Evolutionary conservation across 441 rosid species (phyloP).

Genomic region (Capsella rubella): DNA sequence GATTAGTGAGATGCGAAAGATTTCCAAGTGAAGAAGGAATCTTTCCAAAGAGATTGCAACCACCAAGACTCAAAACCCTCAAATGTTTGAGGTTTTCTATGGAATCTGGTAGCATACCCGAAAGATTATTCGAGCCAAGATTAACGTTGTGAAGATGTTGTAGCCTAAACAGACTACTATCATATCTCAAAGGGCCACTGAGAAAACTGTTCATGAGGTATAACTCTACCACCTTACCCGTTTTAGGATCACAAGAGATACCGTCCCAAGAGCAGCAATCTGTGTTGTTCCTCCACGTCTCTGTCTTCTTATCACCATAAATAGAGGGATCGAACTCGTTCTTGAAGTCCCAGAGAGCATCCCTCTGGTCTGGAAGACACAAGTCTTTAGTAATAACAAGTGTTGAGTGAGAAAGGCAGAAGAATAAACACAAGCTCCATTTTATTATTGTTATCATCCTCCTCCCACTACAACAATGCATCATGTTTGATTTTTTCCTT

Average conservation of each 20-base stretch:
- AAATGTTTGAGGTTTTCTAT: too few species aligned
- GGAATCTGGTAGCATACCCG: too few species aligned
- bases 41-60: constrained; percentile 20
- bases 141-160: constrained; percentile 34
- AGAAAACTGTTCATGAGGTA: constrained; percentile 38
- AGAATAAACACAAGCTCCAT: constrained; percentile 20
- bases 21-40: constrained; percentile 32
- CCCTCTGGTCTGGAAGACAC: constrained; percentile 33
- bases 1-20: constrained; percentile 24
- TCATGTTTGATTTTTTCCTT: too few species aligned
- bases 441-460: not conserved
- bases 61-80: too few species aligned
- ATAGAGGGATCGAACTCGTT: not conserved
- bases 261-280: constrained; percentile 55
- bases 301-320: not conserved
- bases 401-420: not conserved
- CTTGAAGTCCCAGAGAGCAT: constrained; percentile 44
- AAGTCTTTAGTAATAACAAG: not conserved
- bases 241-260: constrained; percentile 41
- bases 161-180: constrained; percentile 46
- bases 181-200: constrained; percentile 30
- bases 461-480: not conserved
- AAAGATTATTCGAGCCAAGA: not conserved
- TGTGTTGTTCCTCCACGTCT: constrained; percentile 38
- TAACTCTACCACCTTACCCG: constrained; percentile 40